Evolutionary conservation across 2,329 filamentous ascomycete species (phyloP).

Genomic region (Monosporascus cannonballus): DNA sequence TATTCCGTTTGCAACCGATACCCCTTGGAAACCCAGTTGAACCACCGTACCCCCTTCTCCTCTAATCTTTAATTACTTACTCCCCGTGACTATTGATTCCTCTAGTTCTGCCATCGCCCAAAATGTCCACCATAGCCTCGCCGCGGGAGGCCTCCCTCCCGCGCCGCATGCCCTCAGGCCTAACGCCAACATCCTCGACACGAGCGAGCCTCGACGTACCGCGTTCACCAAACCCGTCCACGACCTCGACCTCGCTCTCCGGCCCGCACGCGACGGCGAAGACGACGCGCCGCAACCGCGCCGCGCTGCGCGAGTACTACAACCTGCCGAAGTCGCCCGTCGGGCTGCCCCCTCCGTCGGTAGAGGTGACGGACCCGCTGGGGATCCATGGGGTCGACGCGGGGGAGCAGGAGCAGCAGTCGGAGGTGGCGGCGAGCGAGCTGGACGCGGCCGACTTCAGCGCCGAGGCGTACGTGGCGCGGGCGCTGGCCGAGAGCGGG

Average conservation of each 20-base stretch:
- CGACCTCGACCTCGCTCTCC: conserved; percentile 16
- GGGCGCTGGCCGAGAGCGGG: conserved; percentile 54
- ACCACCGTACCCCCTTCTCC: too few relatives aligned
- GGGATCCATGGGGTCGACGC: conserved; percentile 15
- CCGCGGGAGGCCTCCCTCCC: conserved; percentile 52
- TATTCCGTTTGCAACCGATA: too few relatives aligned
- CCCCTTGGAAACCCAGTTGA: too few relatives aligned
- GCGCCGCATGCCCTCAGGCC: conserved; percentile 49
- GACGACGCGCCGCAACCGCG: conserved; percentile 60
- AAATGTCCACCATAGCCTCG: conserved; percentile 61
- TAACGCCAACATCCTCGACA: conserved; percentile 67
- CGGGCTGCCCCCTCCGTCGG: conserved; percentile 31
- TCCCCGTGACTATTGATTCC: not conserved
- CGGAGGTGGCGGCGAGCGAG: conserved; percentile 60
- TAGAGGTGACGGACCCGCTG: conserved; percentile 37
- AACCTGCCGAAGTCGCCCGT: conserved; percentile 57
- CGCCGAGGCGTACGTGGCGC: conserved; percentile 60
- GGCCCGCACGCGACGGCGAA: conserved; percentile 15
- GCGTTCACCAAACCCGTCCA: conserved; percentile 42
- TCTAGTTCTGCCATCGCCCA: not conserved
- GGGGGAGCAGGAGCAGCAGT: conserved; percentile 30
- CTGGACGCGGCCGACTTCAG: conserved; percentile 71
- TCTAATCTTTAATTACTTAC: not conserved
- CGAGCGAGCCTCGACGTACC: conserved; percentile 66
- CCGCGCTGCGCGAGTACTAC: conserved; percentile 90